Conservation (phyloP, 148 eudicot genomes). For the Polygonum aviculare region DNA sequence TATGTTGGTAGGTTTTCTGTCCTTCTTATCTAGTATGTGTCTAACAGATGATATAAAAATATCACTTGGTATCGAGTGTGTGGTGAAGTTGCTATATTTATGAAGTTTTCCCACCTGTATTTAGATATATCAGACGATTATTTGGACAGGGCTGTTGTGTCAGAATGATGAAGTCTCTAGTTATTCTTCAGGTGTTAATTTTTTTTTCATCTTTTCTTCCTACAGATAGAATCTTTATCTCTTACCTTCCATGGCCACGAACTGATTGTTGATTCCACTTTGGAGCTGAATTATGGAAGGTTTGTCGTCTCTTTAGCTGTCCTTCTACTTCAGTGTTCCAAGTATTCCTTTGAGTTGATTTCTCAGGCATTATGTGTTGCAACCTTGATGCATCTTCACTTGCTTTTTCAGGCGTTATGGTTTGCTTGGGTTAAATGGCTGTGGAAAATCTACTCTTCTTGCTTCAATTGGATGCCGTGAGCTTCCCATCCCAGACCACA, state of each 20-base stretch:
- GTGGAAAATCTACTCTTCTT: conserved; percentile 98
- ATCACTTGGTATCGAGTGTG: no score
- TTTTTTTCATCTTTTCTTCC: neutral
- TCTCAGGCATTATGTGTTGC: neutral
- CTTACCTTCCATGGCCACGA: conserved; percentile 98
- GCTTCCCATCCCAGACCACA: conserved; percentile 95
- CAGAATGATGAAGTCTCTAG: neutral
- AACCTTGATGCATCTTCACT: conserved; percentile 1
- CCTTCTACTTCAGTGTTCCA: neutral
- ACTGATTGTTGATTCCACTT: conserved; percentile 75
- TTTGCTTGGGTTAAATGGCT: conserved; percentile 93
- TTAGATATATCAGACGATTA: no score
- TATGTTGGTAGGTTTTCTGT: no score
- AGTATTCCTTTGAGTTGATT: neutral
- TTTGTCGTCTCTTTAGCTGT: conserved; percentile 14
- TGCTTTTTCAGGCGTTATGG: conserved; percentile 71
- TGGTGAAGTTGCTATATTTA: no score
- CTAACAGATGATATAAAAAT: no score
- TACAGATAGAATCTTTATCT: conserved; percentile 96
- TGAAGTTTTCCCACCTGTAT: no score
- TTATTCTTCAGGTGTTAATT: neutral
- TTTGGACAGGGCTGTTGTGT: neutral
- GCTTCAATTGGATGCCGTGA: conserved; percentile 81
- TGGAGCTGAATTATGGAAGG: conserved; percentile 98
- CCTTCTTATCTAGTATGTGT: no score